Percentiles rank a stretch among this genome's conserved stretches.
Evolutionary conservation across 1,139 yeast species (phyloP).

Genomic region (Hyphopichia burtonii): DNA sequence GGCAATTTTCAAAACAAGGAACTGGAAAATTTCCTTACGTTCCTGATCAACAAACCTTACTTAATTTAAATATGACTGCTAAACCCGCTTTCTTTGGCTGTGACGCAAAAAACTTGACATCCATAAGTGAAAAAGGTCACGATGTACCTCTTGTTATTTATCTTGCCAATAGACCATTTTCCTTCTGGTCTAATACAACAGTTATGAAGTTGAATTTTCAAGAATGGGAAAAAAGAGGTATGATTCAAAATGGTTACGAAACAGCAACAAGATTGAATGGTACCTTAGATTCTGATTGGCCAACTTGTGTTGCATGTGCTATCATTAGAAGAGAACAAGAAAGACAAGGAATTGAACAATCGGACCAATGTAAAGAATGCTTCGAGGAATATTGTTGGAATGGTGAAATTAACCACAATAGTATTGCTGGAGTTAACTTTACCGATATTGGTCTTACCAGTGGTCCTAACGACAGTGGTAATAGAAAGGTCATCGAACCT

Average conservation of each 20-base stretch:
- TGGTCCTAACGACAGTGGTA: too few relatives aligned
- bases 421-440: slow-evolving; percentile 35
- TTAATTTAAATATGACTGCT: slow-evolving; percentile 57
- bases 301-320: slow-evolving; percentile 86
- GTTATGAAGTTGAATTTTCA: slow-evolving; percentile 68
- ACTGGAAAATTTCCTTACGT: slow-evolving; percentile 78
- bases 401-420: slow-evolving; percentile 37
- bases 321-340: slow-evolving; percentile 80
- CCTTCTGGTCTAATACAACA: slow-evolving; percentile 66
- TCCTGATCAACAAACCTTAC: slow-evolving; percentile 70
- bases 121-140: slow-evolving; percentile 24
- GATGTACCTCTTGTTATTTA: slow-evolving; percentile 76
- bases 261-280: slow-evolving; percentile 69
- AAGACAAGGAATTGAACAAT: slow-evolving; percentile 59
- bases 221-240: slow-evolving; percentile 53
- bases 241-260: slow-evolving; percentile 81
- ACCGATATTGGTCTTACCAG: slow-evolving; percentile 18
- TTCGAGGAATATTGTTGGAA: slow-evolving; percentile 83
- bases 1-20: slow-evolving; percentile 66
- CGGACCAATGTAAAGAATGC: slow-evolving; percentile 73
- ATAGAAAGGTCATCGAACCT: too few relatives aligned
- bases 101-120: slow-evolving; percentile 63
- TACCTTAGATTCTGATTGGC: slow-evolving; percentile 73
- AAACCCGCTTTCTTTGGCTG: slow-evolving; percentile 88
- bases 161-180: slow-evolving; percentile 74